phyloP scores from a whole-genome alignment of 1,139 yeast species.

The Komagataea norvegica region DNA sequence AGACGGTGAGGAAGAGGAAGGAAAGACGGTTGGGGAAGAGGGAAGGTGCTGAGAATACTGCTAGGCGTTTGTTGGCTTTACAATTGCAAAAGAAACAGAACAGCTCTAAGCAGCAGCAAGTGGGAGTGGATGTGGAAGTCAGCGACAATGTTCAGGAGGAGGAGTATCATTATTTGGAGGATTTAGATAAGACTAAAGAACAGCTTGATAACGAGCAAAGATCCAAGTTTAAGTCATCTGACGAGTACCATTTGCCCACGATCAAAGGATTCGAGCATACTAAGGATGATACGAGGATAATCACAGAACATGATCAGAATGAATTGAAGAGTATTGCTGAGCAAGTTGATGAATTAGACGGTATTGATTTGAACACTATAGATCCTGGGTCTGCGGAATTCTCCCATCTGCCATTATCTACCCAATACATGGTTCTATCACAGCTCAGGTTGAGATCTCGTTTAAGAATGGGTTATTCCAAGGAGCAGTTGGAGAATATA shows the following conservation, averaged over 20 bases:
- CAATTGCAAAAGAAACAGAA: slow-evolving; percentile 64
- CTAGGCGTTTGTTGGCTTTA: slow-evolving; percentile 72
- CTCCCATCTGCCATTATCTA: slow-evolving; percentile 62
- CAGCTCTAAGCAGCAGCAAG: slow-evolving; percentile 5
- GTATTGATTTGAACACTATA: slow-evolving; percentile 60
- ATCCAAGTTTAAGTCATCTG: slow-evolving; percentile 40
- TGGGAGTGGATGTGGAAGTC: slow-evolving; percentile 13
- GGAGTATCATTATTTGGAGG: slow-evolving; percentile 35
- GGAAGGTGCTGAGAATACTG: slow-evolving; percentile 68
- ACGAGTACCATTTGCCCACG: slow-evolving; percentile 83
- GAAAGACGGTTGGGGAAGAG: slow-evolving; percentile 71
- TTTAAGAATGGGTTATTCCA: slow-evolving; percentile 90
- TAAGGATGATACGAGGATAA: slow-evolving; percentile 62
- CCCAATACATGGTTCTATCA: slow-evolving; percentile 84
- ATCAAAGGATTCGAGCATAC: slow-evolving; percentile 43
- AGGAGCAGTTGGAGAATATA: slow-evolving; percentile 73
- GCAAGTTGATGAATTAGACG: slow-evolving; percentile 64
- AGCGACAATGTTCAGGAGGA: slow-evolving; percentile 26
- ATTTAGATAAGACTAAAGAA: slow-evolving; percentile 32
- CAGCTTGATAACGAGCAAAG: slow-evolving; percentile 6
- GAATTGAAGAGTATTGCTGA: slow-evolving; percentile 55
- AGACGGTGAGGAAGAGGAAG: slow-evolving; percentile 66
- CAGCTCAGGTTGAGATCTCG: slow-evolving; percentile 80
- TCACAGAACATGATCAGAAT: slow-evolving; percentile 72
- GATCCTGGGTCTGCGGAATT: slow-evolving; percentile 71